A percentile compares a stretch with the other conserved stretches of the same genome.
These are phyloP conservation scores for Puccinia polysora DNA, from an alignment of 1,284 basidiomycete genomes.

Conservation along the genomic window DNA sequence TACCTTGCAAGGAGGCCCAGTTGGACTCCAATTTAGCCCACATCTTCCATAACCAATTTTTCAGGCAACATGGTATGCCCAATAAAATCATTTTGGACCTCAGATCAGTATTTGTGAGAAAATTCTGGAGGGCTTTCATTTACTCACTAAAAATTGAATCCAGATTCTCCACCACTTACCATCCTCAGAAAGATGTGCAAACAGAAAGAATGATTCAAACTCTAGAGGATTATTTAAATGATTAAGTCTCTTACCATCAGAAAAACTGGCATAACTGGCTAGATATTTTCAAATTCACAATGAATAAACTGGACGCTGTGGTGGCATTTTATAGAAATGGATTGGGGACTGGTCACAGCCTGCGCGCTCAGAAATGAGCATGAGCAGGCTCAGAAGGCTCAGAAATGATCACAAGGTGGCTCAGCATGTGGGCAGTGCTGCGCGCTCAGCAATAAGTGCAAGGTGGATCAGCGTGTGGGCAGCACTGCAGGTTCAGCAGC, in stretches of 20 bases:
- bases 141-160: neutral
- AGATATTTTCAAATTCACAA: neutral
- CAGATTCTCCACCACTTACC: neutral
- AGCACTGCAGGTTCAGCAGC: too few species aligned
- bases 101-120: neutral
- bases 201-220: neutral
- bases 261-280: neutral
- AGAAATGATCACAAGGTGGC: too few species aligned
- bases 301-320: neutral
- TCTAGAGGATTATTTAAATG: constrained; percentile 1
- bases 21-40: neutral
- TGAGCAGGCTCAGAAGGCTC: too few species aligned
- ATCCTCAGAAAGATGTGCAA: neutral
- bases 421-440: too few species aligned
- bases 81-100: neutral
- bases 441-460: too few species aligned
- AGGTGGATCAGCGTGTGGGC: too few species aligned
- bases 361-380: too few species aligned
- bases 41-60: neutral
- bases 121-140: neutral
- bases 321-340: too few species aligned
- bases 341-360: too few species aligned
- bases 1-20: neutral
- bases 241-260: constrained; percentile 4
- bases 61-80: neutral